phyloP scores from a whole-genome alignment of 2,329 filamentous ascomycete genomes.

The Fusarium nanum region DNA sequence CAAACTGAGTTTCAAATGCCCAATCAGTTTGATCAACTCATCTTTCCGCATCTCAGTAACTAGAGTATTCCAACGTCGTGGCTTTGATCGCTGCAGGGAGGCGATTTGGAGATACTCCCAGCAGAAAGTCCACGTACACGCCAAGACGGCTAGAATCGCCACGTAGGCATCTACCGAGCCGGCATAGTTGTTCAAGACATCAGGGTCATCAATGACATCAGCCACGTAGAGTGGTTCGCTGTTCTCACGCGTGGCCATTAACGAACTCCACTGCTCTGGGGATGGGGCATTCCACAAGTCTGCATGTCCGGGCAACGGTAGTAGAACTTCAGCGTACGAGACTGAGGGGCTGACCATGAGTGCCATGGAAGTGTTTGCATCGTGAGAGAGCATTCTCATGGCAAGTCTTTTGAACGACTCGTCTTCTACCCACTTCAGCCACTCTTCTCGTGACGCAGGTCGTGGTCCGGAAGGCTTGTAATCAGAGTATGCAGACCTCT shows the following conservation, averaged over 20 bases:
- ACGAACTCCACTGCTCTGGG: conserved; percentile 44
- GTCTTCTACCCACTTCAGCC: conserved; percentile 46
- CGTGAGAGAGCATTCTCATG: conserved; percentile 47
- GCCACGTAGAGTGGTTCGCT: conserved; percentile 2
- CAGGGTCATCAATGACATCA: conserved; percentile 31
- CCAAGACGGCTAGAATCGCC: conserved; percentile 33
- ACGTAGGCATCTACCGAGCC: conserved; percentile 13
- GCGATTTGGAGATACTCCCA: conserved; percentile 50
- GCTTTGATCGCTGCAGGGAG: conserved; percentile 38
- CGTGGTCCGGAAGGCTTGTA: conserved; percentile 2
- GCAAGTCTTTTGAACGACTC: conserved; percentile 50
- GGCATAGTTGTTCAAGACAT: conserved; percentile 36
- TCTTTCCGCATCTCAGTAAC: conserved; percentile 46
- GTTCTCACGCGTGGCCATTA: background rate
- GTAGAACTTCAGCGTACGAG: conserved; percentile 49
- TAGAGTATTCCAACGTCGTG: conserved; percentile 46
- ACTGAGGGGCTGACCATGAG: conserved; percentile 47
- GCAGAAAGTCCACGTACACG: conserved; percentile 44
- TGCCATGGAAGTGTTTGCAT: conserved; percentile 47
- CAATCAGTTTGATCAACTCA: conserved; percentile 45
- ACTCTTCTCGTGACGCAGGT: conserved; percentile 32
- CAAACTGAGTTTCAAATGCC: conserved; percentile 30
- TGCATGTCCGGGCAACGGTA: conserved; percentile 40
- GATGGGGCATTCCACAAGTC: conserved; percentile 45
- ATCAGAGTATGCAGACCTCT: conserved; percentile 39